Evolutionary conservation across 208 protist species (phyloP).

Genomic region (Lotmaria passim): DNA sequence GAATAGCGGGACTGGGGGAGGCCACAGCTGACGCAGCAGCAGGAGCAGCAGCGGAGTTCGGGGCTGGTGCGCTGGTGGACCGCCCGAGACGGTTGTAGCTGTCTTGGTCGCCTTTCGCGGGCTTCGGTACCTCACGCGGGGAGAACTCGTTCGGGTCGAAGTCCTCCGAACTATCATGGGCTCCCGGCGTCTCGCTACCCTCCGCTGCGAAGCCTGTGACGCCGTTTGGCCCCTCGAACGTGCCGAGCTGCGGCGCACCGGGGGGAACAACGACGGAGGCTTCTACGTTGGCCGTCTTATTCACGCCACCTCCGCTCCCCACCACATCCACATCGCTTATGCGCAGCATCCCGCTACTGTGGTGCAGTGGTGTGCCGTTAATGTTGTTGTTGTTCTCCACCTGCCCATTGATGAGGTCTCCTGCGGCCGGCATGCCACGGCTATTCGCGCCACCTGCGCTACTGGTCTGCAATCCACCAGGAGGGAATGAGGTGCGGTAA

Average conservation of each 20-base stretch:
- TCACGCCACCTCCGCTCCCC: neutral
- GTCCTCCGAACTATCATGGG: slow-evolving; percentile 23
- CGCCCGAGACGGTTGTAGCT: neutral
- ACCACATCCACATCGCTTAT: slow-evolving; percentile 48
- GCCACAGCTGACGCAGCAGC: too few species aligned
- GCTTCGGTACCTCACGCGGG: slow-evolving; percentile 22
- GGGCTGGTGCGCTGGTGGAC: neutral
- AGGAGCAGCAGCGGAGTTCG: neutral
- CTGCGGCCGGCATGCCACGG: slow-evolving; percentile 7
- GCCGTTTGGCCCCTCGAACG: slow-evolving; percentile 10
- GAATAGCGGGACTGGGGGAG: too few species aligned
- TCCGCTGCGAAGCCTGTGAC: slow-evolving; percentile 13
- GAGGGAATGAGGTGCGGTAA: neutral
- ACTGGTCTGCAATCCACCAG: neutral
- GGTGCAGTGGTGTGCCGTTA: slow-evolving; percentile 1
- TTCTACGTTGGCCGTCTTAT: neutral
- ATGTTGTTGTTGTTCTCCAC: slow-evolving; percentile 4
- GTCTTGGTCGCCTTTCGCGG: slow-evolving; percentile 10
- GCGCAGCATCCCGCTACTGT: slow-evolving; percentile 28
- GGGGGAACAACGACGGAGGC: neutral
- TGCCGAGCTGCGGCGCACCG: slow-evolving; percentile 1
- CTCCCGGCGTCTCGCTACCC: slow-evolving; percentile 31
- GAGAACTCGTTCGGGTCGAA: slow-evolving; percentile 39
- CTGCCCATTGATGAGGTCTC: neutral
- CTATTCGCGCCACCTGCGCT: neutral